A percentile compares a stretch with the other conserved stretches of the same genome.
Conservation (phyloP, 768 basidiomycete species). For the Tylopilus cervinicoccineus region DNA sequence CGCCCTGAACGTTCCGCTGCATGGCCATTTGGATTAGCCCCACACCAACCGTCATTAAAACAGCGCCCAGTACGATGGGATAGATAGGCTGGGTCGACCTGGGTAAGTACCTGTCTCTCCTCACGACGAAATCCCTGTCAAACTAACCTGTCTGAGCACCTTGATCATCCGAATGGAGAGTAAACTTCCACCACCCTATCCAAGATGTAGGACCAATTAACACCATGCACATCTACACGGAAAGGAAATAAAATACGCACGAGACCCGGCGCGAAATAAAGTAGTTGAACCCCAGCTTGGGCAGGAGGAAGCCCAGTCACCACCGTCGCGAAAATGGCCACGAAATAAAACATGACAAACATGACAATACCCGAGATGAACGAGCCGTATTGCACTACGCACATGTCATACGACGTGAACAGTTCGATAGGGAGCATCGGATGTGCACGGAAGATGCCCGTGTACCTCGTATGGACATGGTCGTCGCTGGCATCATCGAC, state of each 20-base stretch:
- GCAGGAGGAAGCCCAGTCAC: constrained; percentile 39
- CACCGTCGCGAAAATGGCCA: constrained; percentile 48
- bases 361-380: constrained; percentile 45
- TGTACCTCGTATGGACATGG: constrained; percentile 2
- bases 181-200: constrained; percentile 37
- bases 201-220: background rate
- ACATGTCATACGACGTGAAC: constrained; percentile 41
- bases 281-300: constrained; percentile 42
- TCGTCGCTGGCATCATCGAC: background rate
- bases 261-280: constrained; percentile 50
- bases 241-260: constrained; percentile 24
- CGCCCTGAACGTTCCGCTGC: constrained; percentile 30
- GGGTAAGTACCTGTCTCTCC: background rate
- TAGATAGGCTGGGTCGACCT: constrained; percentile 34
- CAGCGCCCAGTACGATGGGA: constrained; percentile 37
- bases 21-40: constrained; percentile 44
- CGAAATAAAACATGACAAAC: constrained; percentile 52
- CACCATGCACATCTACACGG: background rate
- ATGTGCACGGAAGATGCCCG: constrained; percentile 26
- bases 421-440: constrained; percentile 47
- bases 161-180: constrained; percentile 35
- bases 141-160: constrained; percentile 33
- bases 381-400: constrained; percentile 34
- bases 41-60: constrained; percentile 37
- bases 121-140: background rate